Conservation (phyloP, 257 asterid genomes). For the Solanum sejunctum region DNA sequence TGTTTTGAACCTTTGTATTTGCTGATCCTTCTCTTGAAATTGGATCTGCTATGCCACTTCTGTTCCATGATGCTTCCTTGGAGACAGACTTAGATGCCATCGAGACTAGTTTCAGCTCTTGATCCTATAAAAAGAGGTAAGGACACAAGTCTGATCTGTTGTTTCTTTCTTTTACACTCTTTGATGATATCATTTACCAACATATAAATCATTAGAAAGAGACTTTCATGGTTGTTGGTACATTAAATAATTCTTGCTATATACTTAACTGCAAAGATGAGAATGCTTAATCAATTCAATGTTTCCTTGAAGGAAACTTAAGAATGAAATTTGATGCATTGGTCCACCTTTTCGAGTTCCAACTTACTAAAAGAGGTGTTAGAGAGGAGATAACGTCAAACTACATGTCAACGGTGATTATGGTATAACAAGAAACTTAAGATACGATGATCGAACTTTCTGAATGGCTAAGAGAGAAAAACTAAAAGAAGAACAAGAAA, state of each 20-base stretch:
- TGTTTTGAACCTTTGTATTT: background rate
- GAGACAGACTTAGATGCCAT: background rate
- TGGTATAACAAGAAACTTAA: background rate
- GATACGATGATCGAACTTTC: background rate
- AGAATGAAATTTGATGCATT: background rate
- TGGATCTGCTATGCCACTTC: background rate
- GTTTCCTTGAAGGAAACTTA: background rate
- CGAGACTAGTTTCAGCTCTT: background rate
- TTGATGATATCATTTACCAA: background rate
- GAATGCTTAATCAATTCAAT: background rate
- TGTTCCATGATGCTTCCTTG: background rate
- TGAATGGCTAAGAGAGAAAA: background rate
- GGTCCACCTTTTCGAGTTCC: background rate
- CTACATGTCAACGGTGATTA: background rate
- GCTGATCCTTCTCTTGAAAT: background rate
- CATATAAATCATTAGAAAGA: background rate
- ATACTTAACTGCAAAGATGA: background rate
- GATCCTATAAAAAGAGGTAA: conserved; percentile 1
- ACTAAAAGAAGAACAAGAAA: background rate
- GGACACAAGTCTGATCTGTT: background rate
- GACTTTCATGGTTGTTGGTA: background rate
- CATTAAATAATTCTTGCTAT: background rate
- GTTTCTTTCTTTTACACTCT: background rate
- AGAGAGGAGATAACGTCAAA: background rate
- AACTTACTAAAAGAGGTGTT: background rate